These are phyloP conservation scores for Baffinella frigidus DNA, from an alignment of 208 protist species.

Conservation along the genomic window DNA sequence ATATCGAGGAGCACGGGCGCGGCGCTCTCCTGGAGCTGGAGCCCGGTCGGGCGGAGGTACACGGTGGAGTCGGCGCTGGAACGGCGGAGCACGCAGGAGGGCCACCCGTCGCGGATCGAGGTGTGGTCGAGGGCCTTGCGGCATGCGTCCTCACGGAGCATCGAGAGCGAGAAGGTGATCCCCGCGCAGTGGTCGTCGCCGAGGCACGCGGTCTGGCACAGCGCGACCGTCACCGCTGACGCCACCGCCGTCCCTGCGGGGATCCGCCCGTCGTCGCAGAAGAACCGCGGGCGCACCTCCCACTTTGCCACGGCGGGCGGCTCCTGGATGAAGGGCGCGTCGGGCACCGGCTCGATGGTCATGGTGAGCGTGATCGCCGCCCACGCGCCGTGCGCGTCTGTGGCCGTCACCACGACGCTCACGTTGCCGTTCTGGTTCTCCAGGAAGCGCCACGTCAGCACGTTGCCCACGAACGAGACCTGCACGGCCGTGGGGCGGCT, in stretches of 20 bases:
- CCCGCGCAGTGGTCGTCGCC: neutral
- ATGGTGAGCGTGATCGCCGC: neutral
- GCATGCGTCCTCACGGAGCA: too few species aligned
- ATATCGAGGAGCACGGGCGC: neutral
- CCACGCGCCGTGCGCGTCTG: neutral
- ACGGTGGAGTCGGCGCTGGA: too few species aligned
- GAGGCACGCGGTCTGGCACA: neutral
- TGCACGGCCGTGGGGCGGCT: neutral
- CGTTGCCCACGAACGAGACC: neutral
- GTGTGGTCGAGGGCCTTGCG: neutral
- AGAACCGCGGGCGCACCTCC: neutral
- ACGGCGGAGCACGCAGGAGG: too few species aligned
- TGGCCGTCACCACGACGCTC: neutral
- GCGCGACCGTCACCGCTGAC: neutral
- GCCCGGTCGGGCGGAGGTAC: neutral
- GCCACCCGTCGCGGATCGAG: too few species aligned
- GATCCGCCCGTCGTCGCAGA: neutral
- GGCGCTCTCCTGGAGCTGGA: neutral
- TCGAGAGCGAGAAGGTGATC: neutral
- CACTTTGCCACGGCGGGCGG: neutral
- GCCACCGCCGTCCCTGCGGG: neutral
- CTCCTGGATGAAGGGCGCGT: neutral
- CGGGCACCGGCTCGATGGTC: neutral
- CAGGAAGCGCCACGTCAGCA: neutral
- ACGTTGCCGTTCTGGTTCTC: neutral